Base-by-base conservation (phyloP, 2,329 filamentous ascomycete species). In the Xylariaceae sp. region DNA sequence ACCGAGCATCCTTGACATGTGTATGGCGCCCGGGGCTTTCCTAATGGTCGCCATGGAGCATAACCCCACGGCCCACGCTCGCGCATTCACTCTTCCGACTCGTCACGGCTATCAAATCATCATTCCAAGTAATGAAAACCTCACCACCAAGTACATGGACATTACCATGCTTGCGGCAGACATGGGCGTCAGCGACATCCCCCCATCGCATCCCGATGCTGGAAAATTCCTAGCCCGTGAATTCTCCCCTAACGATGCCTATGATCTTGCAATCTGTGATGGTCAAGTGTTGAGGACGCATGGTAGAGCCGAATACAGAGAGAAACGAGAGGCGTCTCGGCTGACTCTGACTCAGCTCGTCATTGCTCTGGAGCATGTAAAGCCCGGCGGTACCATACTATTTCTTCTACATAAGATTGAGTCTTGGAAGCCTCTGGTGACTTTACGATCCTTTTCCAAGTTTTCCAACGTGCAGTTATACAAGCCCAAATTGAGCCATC, bases 21-120 rank as follows among this genome's bases (percentile, higher is more conserved):
- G 82, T 67, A 78, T 80, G 72, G 82, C 82, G 0, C 82, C 82
- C 0, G 82, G 82, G 3, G 82, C 78, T 1, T 85, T 82, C 62
- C 68, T 79, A 2, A 61, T 64, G 0, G 70, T 68, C 7, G 74
- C 74, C 0, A 62, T 82, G 30, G 42, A 67, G 3, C 60, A 64
- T 9, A 78, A 77, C 53, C 75, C 70, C 0, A 39, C 52, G 0
- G 72, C 77, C 2, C 56, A 34, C 0, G 68, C 69, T 15, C 66
- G 74, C 1, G 75, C 71, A 0, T 74, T 82, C 58, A 81, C 67
- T 35, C 69, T 83, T 1, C 76, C 79, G 0, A 8, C 56, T 0
- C 49, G 69, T 0, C 80, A 79, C 0, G 81, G 80, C 0, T 74
- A 81, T 57, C 52, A 69, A 11, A 59, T 78, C 0, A 60, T 73